Percentiles rank a stretch among this genome's conserved stretches.
phyloP scores from a whole-genome alignment of 352 stramenopile species.

The Phytophthora citricola region DNA sequence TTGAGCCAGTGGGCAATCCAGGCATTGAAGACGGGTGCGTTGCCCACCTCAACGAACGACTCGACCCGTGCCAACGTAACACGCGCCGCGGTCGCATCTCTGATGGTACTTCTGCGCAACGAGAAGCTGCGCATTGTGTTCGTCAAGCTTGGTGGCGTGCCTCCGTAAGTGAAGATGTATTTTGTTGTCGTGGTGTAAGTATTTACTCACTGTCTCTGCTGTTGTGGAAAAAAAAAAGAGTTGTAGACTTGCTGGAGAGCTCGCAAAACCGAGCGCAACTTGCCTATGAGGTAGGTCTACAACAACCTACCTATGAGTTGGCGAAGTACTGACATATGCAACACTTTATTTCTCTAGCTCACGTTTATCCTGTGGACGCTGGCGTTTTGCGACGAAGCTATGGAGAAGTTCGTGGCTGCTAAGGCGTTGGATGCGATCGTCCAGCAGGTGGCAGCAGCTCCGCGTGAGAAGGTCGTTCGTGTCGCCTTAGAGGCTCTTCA shows the following conservation, averaged over 20 bases:
- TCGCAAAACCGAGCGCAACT: slow-evolving; percentile 93
- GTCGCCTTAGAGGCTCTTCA: slow-evolving; percentile 94
- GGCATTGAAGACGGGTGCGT: slow-evolving; percentile 68
- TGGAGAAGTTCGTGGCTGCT: slow-evolving; percentile 78
- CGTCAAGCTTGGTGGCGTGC: slow-evolving; percentile 90
- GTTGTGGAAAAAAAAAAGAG: slow-evolving; percentile 27
- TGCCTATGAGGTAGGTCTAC: slow-evolving; percentile 87
- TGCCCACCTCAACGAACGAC: slow-evolving; percentile 63
- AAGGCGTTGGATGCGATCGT: slow-evolving; percentile 77
- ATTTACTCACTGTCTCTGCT: slow-evolving; percentile 3
- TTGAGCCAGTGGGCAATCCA: slow-evolving; percentile 83
- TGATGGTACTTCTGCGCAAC: slow-evolving; percentile 93
- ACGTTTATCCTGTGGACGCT: slow-evolving; percentile 98
- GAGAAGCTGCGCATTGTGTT: slow-evolving; percentile 92
- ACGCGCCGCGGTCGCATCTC: slow-evolving; percentile 88
- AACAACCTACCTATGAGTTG: no score
- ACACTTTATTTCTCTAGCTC: slow-evolving; percentile 60
- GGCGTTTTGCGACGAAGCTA: slow-evolving; percentile 89
- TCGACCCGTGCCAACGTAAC: slow-evolving; percentile 76
- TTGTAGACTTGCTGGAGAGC: slow-evolving; percentile 80
- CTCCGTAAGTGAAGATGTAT: slow-evolving; percentile 66
- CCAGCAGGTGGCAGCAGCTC: slow-evolving; percentile 92
- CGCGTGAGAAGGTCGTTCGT: slow-evolving; percentile 97
- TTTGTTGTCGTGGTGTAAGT: slow-evolving; percentile 3
- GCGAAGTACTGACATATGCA: no score